These are phyloP conservation scores for Kwoniella dendrophila DNA, from an alignment of 768 basidiomycete genomes.

Conservation along the genomic window DNA sequence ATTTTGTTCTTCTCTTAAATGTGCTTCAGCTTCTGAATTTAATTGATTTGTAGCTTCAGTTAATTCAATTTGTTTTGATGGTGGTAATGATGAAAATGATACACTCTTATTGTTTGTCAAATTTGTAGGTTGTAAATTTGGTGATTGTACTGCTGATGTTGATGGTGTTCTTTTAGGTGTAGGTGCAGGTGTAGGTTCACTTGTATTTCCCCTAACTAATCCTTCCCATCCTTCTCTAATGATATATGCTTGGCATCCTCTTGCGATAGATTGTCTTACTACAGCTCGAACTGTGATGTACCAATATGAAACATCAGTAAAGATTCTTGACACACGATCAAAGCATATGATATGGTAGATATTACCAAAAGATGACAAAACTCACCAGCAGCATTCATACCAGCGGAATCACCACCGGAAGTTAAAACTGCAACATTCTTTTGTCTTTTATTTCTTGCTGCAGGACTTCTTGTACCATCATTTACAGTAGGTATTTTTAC, in stretches of 20 bases:
- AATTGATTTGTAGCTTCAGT: slow-evolving; percentile 21
- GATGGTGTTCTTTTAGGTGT: slow-evolving; percentile 48
- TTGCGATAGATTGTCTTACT: slow-evolving; percentile 87
- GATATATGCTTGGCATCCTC: slow-evolving; percentile 93
- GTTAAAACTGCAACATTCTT: slow-evolving; percentile 96
- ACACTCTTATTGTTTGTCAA: slow-evolving; percentile 35
- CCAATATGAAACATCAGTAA: neutral
- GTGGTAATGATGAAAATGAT: slow-evolving; percentile 52
- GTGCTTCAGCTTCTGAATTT: slow-evolving; percentile 12
- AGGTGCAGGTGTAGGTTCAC: slow-evolving; percentile 47
- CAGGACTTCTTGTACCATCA: neutral
- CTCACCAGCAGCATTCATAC: slow-evolving; percentile 59
- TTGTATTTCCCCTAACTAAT: slow-evolving; percentile 85
- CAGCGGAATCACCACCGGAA: slow-evolving; percentile 95
- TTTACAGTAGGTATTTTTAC: slow-evolving; percentile 7
- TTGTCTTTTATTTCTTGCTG: slow-evolving; percentile 34
- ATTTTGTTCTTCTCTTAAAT: slow-evolving; percentile 9
- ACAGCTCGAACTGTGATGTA: slow-evolving; percentile 71
- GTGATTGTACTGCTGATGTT: slow-evolving; percentile 26
- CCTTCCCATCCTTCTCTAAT: slow-evolving; percentile 99
- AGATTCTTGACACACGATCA: neutral
- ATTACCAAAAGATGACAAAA: slow-evolving; percentile 5
- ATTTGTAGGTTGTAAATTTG: slow-evolving; percentile 32
- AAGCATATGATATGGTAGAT: neutral
- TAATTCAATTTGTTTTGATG: slow-evolving; percentile 46